Evolutionary conservation across 192 early-diverging fungal species (phyloP), one percentile per base, ranked within the genome.

Genomic region (Backusella liffmaniae): DNA sequence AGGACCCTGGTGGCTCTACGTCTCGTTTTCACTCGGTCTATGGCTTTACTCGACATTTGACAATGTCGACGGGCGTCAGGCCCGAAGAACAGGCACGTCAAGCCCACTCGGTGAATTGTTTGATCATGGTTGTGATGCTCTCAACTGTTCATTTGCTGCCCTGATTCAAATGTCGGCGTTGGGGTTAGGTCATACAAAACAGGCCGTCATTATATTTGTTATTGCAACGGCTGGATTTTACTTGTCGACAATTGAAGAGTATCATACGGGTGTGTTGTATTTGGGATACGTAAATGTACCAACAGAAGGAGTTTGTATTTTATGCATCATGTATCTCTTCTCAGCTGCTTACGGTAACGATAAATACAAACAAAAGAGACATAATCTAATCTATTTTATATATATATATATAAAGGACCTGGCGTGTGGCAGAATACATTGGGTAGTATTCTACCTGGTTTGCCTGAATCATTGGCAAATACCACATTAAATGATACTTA

Each of bases 51-150:
- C 91, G 74, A 91, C 92, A 26, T 90, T 96, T 75, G 96, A 98
- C 75, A 93, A 93, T 37, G 92, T 98, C 78, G 96, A 98, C 75
- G 96, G 96, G 30, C 96, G 96, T 81, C 96, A 98, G 79, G 96
- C 96, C 18, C 85, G 96, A 66, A 85, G 94, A 66, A 97, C 96
- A 44, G 92, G 92, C 59, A 91, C 94, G 4, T 90, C 90, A 0
- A 92, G 94, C 37, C 96, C 96, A 29, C 76, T 98, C 72, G 96
- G 96, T 16, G 96, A 98, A 84, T 84, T 98, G 53, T 98, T 98
- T 87, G 96, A 98, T 83, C 96, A 98, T 72, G 94, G 95, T 46
- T 95, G 70, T 34, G 59, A 71, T 49, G 76, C 73, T 41, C 34
- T 82, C 4, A 77, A 77, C 66, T 81, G 66, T 44, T 80, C 76